Evolutionary conservation across 352 stramenopile genomes (phyloP).

Genomic region (Globisporangium cylindrosporum): DNA sequence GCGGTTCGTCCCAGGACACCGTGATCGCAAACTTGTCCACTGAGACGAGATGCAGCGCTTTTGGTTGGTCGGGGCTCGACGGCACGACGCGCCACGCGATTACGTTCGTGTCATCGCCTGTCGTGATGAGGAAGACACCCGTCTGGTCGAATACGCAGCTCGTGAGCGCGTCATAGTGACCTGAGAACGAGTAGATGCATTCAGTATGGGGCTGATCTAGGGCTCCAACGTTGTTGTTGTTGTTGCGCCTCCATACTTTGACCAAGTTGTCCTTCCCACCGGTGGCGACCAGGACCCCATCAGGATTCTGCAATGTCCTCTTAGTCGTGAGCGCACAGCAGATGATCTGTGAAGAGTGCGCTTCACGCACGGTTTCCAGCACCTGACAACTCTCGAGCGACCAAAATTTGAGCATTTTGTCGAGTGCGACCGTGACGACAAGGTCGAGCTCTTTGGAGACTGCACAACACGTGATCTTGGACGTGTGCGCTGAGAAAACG

Average conservation of each 20-base stretch:
- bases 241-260: conserved; percentile 44
- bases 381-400: conserved; percentile 28
- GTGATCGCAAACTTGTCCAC: conserved; percentile 50
- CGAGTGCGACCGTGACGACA: conserved; percentile 46
- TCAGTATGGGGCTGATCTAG: conserved; percentile 12
- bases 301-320: conserved; percentile 7
- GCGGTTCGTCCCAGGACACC: conserved; percentile 43
- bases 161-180: conserved; percentile 47
- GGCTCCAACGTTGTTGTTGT: background rate
- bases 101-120: conserved; percentile 45
- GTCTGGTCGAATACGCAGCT: conserved; percentile 38
- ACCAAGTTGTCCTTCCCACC: conserved; percentile 62
- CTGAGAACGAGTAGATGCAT: conserved; percentile 42
- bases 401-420: conserved; percentile 53
- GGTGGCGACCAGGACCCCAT: conserved; percentile 45
- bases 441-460: conserved; percentile 37
- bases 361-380: conserved; percentile 37
- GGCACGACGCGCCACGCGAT: conserved; percentile 54
- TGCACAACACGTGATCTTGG: conserved; percentile 37
- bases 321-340: conserved; percentile 39
- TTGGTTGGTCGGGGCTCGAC: conserved; percentile 40
- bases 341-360: conserved; percentile 45
- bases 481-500: conserved; percentile 45
- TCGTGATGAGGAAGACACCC: conserved; percentile 51
- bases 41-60: conserved; percentile 20